A percentile compares a stretch with the other conserved stretches of the same genome.
phyloP scores from a whole-genome alignment of 257 asterid genomes.

The Lantana camara region DNA sequence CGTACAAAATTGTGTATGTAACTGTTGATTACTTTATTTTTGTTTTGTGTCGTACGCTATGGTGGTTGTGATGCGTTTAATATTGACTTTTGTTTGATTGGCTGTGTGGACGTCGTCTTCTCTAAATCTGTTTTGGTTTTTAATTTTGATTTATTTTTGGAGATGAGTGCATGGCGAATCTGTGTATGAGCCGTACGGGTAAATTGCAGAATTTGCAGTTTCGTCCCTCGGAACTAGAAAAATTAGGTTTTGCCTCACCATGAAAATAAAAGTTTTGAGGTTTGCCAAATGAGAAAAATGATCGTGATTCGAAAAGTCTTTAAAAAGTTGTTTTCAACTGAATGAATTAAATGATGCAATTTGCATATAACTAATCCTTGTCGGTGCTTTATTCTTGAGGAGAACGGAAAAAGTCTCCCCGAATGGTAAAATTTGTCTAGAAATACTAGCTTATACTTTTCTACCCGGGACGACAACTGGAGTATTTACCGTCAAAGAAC shows the following conservation, averaged over 20 bases:
- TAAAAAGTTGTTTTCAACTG: too few species aligned
- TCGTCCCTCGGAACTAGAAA: background rate
- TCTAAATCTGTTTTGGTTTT: background rate
- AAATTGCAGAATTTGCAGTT: constrained; percentile 15
- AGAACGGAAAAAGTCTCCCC: too few species aligned
- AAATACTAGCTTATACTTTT: too few species aligned
- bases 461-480: too few species aligned
- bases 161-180: background rate
- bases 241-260: too few species aligned
- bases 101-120: background rate
- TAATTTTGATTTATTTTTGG: background rate
- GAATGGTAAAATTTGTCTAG: too few species aligned
- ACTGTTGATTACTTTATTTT: background rate
- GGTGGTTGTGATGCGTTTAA: too few species aligned
- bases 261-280: background rate
- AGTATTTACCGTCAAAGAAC: too few species aligned
- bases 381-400: too few species aligned
- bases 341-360: background rate
- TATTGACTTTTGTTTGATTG: too few species aligned
- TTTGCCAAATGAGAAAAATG: background rate
- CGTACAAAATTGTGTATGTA: background rate
- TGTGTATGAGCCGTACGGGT: background rate
- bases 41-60: background rate
- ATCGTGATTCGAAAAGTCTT: too few species aligned
- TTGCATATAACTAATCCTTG: too few species aligned